Conservation (phyloP, 129 eudicot species). For the Oenanthe sinensis region DNA sequence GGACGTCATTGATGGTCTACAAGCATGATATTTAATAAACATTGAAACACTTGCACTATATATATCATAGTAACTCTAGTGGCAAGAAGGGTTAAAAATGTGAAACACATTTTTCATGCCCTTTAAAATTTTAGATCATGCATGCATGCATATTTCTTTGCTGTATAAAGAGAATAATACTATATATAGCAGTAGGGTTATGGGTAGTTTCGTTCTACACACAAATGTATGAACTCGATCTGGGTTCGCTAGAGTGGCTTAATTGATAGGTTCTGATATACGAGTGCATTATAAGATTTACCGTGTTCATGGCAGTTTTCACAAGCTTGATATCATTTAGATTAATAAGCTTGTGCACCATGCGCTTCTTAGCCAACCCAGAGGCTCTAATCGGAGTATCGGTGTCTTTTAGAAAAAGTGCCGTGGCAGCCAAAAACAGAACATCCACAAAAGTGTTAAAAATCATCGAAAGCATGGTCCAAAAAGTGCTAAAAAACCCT, state of each 20-base stretch:
- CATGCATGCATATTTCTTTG: not conserved
- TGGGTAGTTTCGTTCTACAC: not conserved
- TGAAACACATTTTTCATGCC: not conserved
- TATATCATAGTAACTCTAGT: not conserved
- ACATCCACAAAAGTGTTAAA: conserved; percentile 25
- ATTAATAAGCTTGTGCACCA: conserved; percentile 23
- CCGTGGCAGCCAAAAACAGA: conserved; percentile 17
- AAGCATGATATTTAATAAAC: not conserved
- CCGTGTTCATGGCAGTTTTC: conserved; percentile 34
- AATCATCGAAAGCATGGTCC: conserved; percentile 6
- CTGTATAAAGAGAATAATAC: not conserved
- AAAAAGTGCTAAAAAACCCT: conserved; percentile 3
- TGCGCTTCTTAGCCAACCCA: conserved; percentile 13
- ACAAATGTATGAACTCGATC: not conserved
- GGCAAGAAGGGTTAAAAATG: not conserved
- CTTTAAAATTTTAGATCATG: not conserved
- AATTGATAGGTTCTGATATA: no score
- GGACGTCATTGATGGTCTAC: conserved; percentile 4
- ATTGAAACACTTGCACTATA: not conserved
- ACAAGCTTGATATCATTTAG: conserved; percentile 36
- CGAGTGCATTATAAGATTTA: conserved; percentile 11
- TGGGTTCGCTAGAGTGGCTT: no score
- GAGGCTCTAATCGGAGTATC: conserved; percentile 22
- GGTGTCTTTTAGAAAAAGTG: conserved; percentile 24
- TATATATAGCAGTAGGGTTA: not conserved